These are phyloP conservation scores for Daldinia grandis DNA, from an alignment of 495 filamentous ascomycete species.

Conservation along the genomic window DNA sequence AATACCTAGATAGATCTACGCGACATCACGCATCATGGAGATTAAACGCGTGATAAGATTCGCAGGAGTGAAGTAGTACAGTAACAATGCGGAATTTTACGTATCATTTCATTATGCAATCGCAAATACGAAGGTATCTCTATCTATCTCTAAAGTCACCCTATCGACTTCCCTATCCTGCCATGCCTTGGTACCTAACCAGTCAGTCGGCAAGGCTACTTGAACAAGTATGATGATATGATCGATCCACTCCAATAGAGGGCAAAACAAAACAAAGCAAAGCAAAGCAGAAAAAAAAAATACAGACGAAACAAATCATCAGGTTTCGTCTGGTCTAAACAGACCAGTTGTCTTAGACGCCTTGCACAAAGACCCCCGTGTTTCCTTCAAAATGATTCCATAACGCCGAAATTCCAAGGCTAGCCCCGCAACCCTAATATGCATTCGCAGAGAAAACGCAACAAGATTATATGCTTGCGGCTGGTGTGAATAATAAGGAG, in stretches of 20 bases:
- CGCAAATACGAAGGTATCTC: conserved; percentile 27
- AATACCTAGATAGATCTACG: too few relatives aligned
- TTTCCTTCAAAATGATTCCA: conserved; percentile 10
- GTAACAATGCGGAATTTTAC: background rate
- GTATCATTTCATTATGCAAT: conserved; percentile 31
- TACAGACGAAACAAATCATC: conserved; percentile 24
- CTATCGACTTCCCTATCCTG: background rate
- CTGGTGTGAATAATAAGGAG: background rate
- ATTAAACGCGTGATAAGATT: too few relatives aligned
- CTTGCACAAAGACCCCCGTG: conserved; percentile 9
- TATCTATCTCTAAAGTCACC: conserved; percentile 20
- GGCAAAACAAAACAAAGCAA: too few relatives aligned
- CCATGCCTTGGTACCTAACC: conserved; percentile 13
- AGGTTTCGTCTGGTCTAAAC: conserved; percentile 21
- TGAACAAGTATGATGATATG: background rate
- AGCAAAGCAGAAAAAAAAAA: conserved; percentile 2
- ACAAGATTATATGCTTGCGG: conserved; percentile 2
- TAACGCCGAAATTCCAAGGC: conserved; percentile 28
- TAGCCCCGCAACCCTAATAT: conserved; percentile 21
- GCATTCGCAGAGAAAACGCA: conserved; percentile 25
- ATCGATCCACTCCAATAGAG: background rate
- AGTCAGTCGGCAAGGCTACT: conserved; percentile 12
- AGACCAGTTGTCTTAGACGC: conserved; percentile 19
- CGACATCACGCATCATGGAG: too few relatives aligned
- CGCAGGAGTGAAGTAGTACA: too few relatives aligned